phyloP scores from a whole-genome alignment of 345 rosid genomes.

The Alliaria petiolata region DNA sequence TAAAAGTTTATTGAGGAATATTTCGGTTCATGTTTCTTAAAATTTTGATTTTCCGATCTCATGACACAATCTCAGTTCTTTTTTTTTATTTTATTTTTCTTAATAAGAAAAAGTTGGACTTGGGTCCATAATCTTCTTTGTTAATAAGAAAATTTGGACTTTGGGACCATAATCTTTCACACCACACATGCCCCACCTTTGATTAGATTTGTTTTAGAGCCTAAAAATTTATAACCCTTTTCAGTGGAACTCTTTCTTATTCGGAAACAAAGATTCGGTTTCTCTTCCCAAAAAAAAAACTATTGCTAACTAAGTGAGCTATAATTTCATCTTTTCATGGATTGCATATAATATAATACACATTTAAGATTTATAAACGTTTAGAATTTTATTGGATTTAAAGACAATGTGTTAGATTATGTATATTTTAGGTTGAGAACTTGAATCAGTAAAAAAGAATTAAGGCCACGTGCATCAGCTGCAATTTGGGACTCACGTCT shows the following conservation, averaged over 20 bases:
- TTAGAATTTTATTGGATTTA: too few species aligned
- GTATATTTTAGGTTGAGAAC: neutral
- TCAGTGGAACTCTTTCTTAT: too few species aligned
- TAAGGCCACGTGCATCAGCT: neutral
- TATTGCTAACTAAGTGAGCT: neutral
- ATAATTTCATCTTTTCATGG: neutral
- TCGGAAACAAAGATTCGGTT: neutral
- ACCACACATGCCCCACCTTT: too few species aligned
- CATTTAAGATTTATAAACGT: neutral
- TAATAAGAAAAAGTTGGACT: neutral
- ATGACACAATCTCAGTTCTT: neutral
- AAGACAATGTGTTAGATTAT: too few species aligned
- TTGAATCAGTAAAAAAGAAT: neutral
- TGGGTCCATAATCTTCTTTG: too few species aligned
- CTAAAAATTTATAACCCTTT: too few species aligned
- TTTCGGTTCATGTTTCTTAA: neutral
- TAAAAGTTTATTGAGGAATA: conserved; percentile 4
- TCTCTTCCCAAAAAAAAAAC: neutral
- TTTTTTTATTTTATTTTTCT: too few species aligned
- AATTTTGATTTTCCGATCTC: neutral
- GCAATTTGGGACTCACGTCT: conserved; percentile 11
- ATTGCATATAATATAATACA: neutral
- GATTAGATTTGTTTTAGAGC: too few species aligned
- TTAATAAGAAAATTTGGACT: too few species aligned
- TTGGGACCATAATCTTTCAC: too few species aligned